Percentiles rank a stretch among this genome's conserved stretches.
Conservation (phyloP, 179 eudicot species). For the Monotropa hypopitys region DNA sequence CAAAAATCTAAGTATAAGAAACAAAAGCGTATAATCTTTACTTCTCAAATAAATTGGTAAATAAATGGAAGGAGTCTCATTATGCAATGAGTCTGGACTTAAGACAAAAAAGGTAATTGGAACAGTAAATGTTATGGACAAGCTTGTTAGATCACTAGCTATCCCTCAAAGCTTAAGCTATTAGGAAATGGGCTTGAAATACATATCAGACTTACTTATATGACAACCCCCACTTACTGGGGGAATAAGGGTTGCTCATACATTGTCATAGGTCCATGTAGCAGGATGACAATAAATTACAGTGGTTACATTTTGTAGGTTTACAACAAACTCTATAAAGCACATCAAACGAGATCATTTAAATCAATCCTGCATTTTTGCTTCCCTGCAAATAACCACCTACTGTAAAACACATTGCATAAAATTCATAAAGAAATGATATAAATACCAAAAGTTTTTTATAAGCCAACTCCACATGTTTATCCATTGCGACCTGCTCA, state of each 20-base stretch:
- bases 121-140: not conserved
- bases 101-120: not conserved
- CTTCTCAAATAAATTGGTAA: not conserved
- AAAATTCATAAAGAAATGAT: not conserved
- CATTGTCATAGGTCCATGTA: not conserved
- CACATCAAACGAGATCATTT: not conserved
- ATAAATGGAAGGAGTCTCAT: not conserved
- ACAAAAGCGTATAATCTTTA: not conserved
- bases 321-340: not conserved
- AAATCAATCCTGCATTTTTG: not conserved
- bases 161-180: not conserved
- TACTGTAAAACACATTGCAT: not conserved
- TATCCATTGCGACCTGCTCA: constrained; percentile 66
- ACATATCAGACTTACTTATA: not conserved
- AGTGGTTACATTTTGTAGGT: not conserved
- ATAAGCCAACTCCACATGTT: constrained; percentile 61
- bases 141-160: not conserved
- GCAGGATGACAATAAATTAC: not conserved
- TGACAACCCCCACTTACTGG: not conserved
- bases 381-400: not conserved
- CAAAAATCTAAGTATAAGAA: constrained; percentile 1
- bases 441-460: constrained; percentile 59
- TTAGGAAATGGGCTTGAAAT: not conserved
- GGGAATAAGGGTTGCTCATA: not conserved
- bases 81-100: not conserved